Evolutionary conservation across 805 yeast genomes (phyloP).

Genomic region (Lipomyces yamanashiensis): DNA sequence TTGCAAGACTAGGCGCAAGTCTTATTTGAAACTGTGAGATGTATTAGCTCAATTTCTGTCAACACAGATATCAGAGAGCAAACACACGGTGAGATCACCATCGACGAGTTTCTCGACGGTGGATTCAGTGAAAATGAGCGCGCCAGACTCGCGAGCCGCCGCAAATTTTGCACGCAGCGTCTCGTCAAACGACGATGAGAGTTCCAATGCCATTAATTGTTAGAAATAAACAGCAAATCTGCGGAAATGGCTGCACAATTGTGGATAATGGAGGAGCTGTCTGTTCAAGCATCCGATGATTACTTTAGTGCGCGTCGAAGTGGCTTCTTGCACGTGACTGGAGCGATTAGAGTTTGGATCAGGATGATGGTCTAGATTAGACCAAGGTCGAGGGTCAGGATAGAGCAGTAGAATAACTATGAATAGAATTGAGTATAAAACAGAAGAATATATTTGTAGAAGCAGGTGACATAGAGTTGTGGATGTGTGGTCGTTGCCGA

Average conservation of each 20-base stretch:
- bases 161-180: conserved; percentile 38
- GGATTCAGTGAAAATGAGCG: conserved; percentile 59
- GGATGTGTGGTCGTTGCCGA: no score
- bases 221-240: neutral
- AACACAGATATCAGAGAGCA: neutral
- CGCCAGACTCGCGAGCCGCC: conserved; percentile 53
- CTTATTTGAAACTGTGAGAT: conserved; percentile 43
- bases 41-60: conserved; percentile 23
- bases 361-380: no score
- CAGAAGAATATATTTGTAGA: no score
- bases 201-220: conserved; percentile 21
- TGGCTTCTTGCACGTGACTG: no score
- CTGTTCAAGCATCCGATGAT: neutral
- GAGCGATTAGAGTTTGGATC: no score
- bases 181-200: conserved; percentile 51
- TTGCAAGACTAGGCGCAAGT: conserved; percentile 46
- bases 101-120: conserved; percentile 45
- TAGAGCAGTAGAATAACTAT: no score
- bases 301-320: neutral
- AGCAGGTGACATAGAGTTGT: no score
- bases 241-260: neutral
- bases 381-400: no score
- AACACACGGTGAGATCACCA: conserved; percentile 39
- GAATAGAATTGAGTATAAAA: no score
- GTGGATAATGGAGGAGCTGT: neutral